Evolutionary conservation across 2,329 filamentous ascomycete species (phyloP).

Genomic region (Acephala macrosclerotiorum): DNA sequence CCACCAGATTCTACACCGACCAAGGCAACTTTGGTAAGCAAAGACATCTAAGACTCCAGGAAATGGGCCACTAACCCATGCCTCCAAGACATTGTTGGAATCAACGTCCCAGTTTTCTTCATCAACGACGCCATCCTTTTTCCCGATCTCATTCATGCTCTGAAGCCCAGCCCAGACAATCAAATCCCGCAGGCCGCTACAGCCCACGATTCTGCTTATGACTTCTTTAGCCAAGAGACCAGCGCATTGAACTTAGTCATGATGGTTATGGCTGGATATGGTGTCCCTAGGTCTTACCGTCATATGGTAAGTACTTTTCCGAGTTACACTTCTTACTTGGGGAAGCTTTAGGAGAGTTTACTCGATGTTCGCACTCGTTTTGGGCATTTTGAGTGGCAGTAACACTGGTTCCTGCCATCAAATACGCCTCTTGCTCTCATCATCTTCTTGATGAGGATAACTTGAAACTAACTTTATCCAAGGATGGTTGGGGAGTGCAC

Average conservation of each 20-base stretch:
- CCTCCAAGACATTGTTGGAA: constrained; percentile 65
- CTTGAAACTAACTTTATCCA: background rate
- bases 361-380: background rate
- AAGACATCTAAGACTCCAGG: background rate
- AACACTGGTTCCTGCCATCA: no score
- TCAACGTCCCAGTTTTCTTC: constrained; percentile 75
- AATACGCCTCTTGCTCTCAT: background rate
- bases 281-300: constrained; percentile 63
- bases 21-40: constrained; percentile 72
- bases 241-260: constrained; percentile 65
- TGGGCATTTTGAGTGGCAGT: background rate
- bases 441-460: background rate
- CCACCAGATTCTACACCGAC: constrained; percentile 73
- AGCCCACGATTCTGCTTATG: constrained; percentile 72
- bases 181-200: constrained; percentile 71
- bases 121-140: constrained; percentile 73
- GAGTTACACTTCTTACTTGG: background rate
- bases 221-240: constrained; percentile 70
- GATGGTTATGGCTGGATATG: constrained; percentile 68
- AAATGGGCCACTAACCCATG: background rate
- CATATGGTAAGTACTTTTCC: constrained; percentile 50
- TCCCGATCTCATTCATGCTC: constrained; percentile 69
- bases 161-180: constrained; percentile 68
- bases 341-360: background rate
- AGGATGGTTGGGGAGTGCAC: constrained; percentile 59